These are phyloP conservation scores for Ceratobasidium sp. DNA, from an alignment of 1,284 basidiomycete species.

Conservation along the genomic window DNA sequence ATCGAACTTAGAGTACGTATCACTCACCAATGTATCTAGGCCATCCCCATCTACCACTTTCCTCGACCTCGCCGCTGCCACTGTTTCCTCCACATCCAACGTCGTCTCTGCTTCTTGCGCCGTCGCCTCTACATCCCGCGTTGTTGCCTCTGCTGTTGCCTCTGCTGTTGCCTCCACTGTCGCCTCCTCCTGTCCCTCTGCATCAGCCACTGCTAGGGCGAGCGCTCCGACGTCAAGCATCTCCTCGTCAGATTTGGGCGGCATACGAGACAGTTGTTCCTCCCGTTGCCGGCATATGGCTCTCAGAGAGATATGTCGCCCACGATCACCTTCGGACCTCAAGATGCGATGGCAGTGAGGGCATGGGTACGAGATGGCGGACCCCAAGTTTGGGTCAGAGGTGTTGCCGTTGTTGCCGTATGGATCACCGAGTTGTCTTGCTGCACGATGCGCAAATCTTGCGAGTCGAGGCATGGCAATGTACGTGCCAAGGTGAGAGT, in stretches of 20 bases:
- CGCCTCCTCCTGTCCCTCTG: not conserved
- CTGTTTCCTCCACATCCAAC: not conserved
- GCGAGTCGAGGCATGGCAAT: slow-evolving; percentile 6
- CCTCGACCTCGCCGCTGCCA: no score
- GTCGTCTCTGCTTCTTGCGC: no score
- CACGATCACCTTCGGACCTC: not conserved
- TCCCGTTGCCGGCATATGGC: not conserved
- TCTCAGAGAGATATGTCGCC: not conserved
- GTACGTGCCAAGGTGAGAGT: not conserved
- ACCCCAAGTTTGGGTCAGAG: not conserved
- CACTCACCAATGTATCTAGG: no score
- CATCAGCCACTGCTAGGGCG: not conserved
- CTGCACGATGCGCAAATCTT: not conserved
- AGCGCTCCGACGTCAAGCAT: not conserved
- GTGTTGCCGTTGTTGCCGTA: not conserved
- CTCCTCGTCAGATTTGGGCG: not conserved
- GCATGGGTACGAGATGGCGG: not conserved
- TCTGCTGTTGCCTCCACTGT: no score
- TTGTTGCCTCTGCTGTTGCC: not conserved
- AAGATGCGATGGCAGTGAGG: not conserved
- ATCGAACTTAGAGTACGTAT: no score
- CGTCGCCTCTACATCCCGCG: not conserved
- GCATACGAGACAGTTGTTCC: not conserved
- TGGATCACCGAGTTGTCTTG: no score
- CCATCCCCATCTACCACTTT: no score